Evolutionary conservation across 2,329 filamentous ascomycete species (phyloP).

Genomic region (Plenodomus lindquistii): DNA sequence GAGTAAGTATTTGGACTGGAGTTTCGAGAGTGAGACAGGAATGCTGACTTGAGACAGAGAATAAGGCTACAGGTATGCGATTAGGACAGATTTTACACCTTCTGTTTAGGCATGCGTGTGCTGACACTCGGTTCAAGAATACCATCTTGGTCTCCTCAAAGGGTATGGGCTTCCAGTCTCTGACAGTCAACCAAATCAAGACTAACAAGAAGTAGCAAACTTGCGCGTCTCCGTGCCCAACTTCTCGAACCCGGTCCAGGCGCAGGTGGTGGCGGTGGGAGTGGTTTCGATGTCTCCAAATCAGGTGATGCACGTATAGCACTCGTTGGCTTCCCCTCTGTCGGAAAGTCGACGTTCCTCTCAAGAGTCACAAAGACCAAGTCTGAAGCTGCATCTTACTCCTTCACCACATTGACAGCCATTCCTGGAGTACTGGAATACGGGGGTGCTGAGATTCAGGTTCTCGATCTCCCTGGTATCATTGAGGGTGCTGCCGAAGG

Average conservation of each 20-base stretch:
- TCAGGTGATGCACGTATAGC: slow-evolving; percentile 96
- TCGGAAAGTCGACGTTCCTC: slow-evolving; percentile 98
- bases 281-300: slow-evolving; percentile 89
- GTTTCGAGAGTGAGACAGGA: background rate
- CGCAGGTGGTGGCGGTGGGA: slow-evolving; percentile 73
- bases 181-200: background rate
- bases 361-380: slow-evolving; percentile 98
- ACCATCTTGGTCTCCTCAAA: slow-evolving; percentile 96
- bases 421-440: slow-evolving; percentile 98
- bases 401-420: slow-evolving; percentile 95
- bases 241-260: slow-evolving; percentile 87
- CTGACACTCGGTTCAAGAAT: slow-evolving; percentile 66
- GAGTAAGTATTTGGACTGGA: slow-evolving; percentile 62
- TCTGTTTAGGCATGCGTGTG: slow-evolving; percentile 25
- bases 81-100: slow-evolving; percentile 4
- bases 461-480: slow-evolving; percentile 95
- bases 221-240: slow-evolving; percentile 90
- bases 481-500: slow-evolving; percentile 96
- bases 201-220: slow-evolving; percentile 67
- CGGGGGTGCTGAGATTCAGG: slow-evolving; percentile 95
- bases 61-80: slow-evolving; percentile 91
- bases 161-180: slow-evolving; percentile 60
- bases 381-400: slow-evolving; percentile 92
- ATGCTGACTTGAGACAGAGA: slow-evolving; percentile 66
- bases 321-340: slow-evolving; percentile 96